Evolutionary conservation across 352 stramenopile genomes (phyloP).

Genomic region (Pythium sp.): DNA sequence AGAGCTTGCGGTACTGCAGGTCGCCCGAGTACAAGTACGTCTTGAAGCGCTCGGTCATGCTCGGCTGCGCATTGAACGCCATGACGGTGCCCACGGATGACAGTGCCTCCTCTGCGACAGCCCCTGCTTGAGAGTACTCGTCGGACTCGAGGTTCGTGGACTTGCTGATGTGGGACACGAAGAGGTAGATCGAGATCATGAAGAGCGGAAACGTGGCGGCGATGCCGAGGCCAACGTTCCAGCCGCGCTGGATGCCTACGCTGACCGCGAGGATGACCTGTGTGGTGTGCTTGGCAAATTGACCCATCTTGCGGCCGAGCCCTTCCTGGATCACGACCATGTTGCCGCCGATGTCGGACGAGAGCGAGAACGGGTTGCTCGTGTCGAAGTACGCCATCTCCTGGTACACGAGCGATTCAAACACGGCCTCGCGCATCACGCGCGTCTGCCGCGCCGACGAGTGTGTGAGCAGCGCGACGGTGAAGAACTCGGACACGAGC

Average conservation of each 20-base stretch:
- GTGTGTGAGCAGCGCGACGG: slow-evolving; percentile 21
- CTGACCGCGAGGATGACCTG: slow-evolving; percentile 26
- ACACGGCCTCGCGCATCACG: slow-evolving; percentile 22
- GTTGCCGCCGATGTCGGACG: slow-evolving; percentile 16
- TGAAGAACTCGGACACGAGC: slow-evolving; percentile 22
- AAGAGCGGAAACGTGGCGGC: slow-evolving; percentile 24
- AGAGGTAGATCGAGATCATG: slow-evolving; percentile 16
- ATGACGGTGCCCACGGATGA: slow-evolving; percentile 37
- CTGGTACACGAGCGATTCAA: slow-evolving; percentile 20
- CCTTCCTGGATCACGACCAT: slow-evolving; percentile 29
- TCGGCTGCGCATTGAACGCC: slow-evolving; percentile 28
- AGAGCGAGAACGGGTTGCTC: slow-evolving; percentile 9
- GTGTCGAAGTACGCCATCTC: slow-evolving; percentile 16
- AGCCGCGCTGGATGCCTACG: slow-evolving; percentile 24
- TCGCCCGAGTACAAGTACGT: slow-evolving; percentile 20
- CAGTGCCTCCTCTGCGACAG: slow-evolving; percentile 41
- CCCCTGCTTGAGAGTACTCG: slow-evolving; percentile 37
- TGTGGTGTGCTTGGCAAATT: slow-evolving; percentile 17
- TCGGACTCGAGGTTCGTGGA: slow-evolving; percentile 28
- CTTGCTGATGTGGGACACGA: slow-evolving; percentile 22
- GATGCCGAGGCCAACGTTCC: slow-evolving; percentile 31
- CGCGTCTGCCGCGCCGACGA: slow-evolving; percentile 21
- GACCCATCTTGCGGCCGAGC: slow-evolving; percentile 23
- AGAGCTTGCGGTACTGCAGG: slow-evolving; percentile 17
- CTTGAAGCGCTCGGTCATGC: slow-evolving; percentile 19